phyloP scores from a whole-genome alignment of 2,329 filamentous ascomycete genomes.

The Dendrostoma leiphaemia region DNA sequence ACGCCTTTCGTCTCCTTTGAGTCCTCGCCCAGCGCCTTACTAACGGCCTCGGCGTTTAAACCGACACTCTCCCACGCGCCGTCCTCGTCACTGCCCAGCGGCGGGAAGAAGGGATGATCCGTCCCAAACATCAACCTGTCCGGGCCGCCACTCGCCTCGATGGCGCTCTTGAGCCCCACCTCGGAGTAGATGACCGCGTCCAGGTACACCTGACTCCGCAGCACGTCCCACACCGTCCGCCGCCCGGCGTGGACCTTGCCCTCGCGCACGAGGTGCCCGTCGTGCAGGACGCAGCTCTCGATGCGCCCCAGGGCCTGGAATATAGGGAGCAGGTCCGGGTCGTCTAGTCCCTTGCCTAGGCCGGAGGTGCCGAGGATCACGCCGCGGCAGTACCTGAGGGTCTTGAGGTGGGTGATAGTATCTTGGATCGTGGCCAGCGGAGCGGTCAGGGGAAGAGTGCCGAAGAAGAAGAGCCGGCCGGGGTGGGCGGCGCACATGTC shows the following conservation, averaged over 20 bases:
- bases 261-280: conserved; percentile 68
- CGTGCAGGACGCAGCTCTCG: conserved; percentile 83
- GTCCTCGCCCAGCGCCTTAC: conserved; percentile 24
- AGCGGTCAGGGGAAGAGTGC: conserved; percentile 73
- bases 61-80: conserved; percentile 69
- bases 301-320: conserved; percentile 74
- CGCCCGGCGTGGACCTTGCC: conserved; percentile 51
- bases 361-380: conserved; percentile 86
- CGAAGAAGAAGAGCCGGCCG: conserved; percentile 78
- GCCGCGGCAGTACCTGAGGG: conserved; percentile 70
- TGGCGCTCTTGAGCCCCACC: conserved; percentile 68
- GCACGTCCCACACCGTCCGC: conserved; percentile 53
- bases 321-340: conserved; percentile 68
- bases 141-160: conserved; percentile 61
- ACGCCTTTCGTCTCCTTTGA: conserved; percentile 23
- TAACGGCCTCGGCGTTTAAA: conserved; percentile 35
- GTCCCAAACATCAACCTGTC: conserved; percentile 79
- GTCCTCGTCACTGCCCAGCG: conserved; percentile 59
- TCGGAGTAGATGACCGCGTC: conserved; percentile 84
- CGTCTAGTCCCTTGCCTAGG: conserved; percentile 77
- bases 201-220: conserved; percentile 75
- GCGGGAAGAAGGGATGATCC: conserved; percentile 84
- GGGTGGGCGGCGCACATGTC: conserved; percentile 64
- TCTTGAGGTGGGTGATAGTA: conserved; percentile 62
- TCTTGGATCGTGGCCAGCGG: conserved; percentile 58